Base-by-base conservation (phyloP, 805 yeast genomes). In the Ogataea philodendri region DNA sequence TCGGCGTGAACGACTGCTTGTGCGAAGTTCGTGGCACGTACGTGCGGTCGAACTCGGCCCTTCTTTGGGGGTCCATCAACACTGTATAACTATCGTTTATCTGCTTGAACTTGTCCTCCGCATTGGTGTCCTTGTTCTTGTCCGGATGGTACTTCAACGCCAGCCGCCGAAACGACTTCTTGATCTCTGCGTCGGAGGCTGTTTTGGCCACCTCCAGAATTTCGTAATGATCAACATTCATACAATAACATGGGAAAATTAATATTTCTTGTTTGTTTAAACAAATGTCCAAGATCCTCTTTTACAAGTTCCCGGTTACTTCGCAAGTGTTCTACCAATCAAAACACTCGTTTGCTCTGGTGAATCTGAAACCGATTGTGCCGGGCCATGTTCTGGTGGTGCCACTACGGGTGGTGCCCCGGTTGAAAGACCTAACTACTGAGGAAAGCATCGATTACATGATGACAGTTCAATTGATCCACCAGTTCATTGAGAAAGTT, bases 341-440 rank as follows among this genome's bases (percentile, higher is more conserved):
- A 2, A 70, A 72, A 40, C 67, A 73, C 57, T 73, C 93, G 1
- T 94, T 69, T 64, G 97, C 95, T 0, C 61, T 93, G 30, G 98
- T 94, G 17, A 93, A 93, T 57, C 59, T 94, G 33, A 86, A 86
- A 58, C 99, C 99, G 0, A 66, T 94, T 32, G 84, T 87, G 0
- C 93, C 96, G 0, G 98, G 98, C 1, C 99, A 93, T 64, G 90
- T 88, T 0, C 67, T 93, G 9, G 78, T 93, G 9, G 90, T 88
- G 5, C 97, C 97, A 1, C 57, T 74, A n/a, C 63, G 97, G 29
- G 66, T 68, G 0, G 87, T 81, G 10, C 63, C 74, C 4, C 64
- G 88, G 14, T 65, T 93, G 31, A 70, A 77, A 15, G 94, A 87
- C 46, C 67, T 93, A 32, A 72, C 81, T 2, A 61, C 66, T 0